phyloP scores from a whole-genome alignment of 352 stramenopile genomes.

The Globisporangium uncinulatum region DNA sequence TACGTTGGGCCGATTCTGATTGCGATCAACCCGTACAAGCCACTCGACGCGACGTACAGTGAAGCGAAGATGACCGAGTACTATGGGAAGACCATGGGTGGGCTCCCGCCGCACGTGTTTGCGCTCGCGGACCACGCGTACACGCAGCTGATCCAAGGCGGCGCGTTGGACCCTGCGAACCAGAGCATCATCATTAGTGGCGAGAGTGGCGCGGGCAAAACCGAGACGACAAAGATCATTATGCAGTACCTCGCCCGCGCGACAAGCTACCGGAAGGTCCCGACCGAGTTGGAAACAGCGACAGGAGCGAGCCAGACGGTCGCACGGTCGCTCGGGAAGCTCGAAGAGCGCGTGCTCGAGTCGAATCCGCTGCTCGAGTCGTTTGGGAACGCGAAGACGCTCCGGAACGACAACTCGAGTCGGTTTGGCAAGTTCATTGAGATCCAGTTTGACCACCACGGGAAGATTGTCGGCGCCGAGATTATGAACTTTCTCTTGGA shows the following conservation, averaged over 20 bases:
- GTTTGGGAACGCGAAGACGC: conserved; percentile 91
- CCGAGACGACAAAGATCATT: conserved; percentile 90
- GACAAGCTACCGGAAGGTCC: conserved; percentile 61
- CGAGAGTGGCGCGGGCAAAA: conserved; percentile 88
- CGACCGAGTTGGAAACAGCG: conserved; percentile 27
- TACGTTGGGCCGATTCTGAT: conserved; percentile 90
- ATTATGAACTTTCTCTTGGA: conserved; percentile 91
- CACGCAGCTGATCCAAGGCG: conserved; percentile 82
- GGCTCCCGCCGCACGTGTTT: conserved; percentile 88
- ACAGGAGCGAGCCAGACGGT: conserved; percentile 55
- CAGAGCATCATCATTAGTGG: conserved; percentile 93
- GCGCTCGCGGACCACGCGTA: conserved; percentile 87
- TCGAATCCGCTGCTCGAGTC: conserved; percentile 88
- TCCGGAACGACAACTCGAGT: conserved; percentile 96
- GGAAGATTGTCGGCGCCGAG: conserved; percentile 86
- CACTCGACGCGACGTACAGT: conserved; percentile 58
- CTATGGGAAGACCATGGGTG: conserved; percentile 77
- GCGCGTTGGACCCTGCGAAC: conserved; percentile 74
- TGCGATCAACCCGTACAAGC: conserved; percentile 91
- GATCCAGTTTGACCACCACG: conserved; percentile 93
- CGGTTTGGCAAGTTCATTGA: conserved; percentile 98
- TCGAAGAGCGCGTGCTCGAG: conserved; percentile 84
- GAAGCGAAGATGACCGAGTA: conserved; percentile 86
- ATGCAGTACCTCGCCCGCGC: conserved; percentile 85
- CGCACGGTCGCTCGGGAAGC: conserved; percentile 77